Evolutionary conservation across 139 green algal genomes (phyloP).

Genomic region (Haematococcus lacustris): DNA sequence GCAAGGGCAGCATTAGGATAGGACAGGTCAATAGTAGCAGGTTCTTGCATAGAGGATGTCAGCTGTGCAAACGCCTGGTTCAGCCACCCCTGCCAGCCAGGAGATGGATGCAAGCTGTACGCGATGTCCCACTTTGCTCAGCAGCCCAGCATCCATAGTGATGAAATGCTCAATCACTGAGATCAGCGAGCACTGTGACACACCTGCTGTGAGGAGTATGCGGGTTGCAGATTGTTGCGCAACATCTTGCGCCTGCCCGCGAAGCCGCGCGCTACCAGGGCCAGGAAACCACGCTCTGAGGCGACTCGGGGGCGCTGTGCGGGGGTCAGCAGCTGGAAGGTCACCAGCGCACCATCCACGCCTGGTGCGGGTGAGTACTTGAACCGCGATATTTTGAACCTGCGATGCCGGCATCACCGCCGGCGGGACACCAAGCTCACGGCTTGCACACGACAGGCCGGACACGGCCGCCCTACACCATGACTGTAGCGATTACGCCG

Average conservation of each 20-base stretch:
- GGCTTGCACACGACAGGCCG: too few species aligned
- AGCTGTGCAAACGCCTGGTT: too few species aligned
- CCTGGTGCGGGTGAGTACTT: conserved; percentile 69
- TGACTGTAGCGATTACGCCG: too few species aligned
- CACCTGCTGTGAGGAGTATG: conserved; percentile 37
- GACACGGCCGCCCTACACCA: too few species aligned
- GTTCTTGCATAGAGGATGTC: too few species aligned
- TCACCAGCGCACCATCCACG: conserved; percentile 81
- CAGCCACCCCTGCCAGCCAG: neutral
- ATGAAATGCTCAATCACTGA: neutral
- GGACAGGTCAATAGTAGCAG: too few species aligned
- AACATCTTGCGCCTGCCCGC: conserved; percentile 61
- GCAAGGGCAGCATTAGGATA: too few species aligned
- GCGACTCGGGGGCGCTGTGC: neutral
- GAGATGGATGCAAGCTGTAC: neutral
- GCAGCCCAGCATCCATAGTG: neutral
- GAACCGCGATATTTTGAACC: conserved; percentile 53
- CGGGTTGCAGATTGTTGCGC: conserved; percentile 52
- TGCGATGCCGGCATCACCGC: conserved; percentile 29
- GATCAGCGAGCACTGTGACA: neutral
- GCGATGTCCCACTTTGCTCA: neutral
- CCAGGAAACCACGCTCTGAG: conserved; percentile 34
- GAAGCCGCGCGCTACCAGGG: conserved; percentile 49
- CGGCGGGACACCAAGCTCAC: too few species aligned
- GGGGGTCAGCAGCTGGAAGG: conserved; percentile 55